Evolutionary conservation across 2,329 filamentous ascomycete genomes (phyloP).

Genomic region (Didymella keratinophila): DNA sequence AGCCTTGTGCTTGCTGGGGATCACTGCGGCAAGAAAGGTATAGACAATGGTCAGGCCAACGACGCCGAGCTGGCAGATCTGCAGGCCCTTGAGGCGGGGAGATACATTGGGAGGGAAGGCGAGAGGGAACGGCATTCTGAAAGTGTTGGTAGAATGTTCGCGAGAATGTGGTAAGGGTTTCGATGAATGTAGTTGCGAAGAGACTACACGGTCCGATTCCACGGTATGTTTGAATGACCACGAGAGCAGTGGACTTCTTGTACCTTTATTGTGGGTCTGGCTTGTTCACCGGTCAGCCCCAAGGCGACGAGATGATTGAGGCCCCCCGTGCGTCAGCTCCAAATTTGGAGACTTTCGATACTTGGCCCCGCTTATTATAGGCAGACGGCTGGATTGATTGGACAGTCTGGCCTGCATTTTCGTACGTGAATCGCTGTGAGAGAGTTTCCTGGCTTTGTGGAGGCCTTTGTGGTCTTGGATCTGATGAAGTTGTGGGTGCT

Average conservation of each 20-base stretch:
- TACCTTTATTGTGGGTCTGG: constrained; percentile 25
- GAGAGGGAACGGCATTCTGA: constrained; percentile 19
- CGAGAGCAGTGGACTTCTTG: neutral
- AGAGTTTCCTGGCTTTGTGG: constrained; percentile 9
- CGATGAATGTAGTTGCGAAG: neutral
- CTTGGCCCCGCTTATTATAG: constrained; percentile 5
- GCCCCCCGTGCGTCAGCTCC: constrained; percentile 16
- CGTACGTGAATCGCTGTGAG: neutral
- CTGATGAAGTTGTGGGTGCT: neutral
- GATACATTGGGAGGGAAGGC: constrained; percentile 20
- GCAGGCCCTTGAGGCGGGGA: constrained; percentile 31
- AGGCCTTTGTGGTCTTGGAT: neutral
- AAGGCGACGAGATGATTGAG: constrained; percentile 11
- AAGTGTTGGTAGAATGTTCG: constrained; percentile 1
- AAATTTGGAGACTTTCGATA: constrained; percentile 15
- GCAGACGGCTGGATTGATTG: constrained; percentile 11
- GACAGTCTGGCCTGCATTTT: neutral
- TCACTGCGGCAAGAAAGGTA: constrained; percentile 28
- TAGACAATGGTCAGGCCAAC: constrained; percentile 24
- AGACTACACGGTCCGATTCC: neutral
- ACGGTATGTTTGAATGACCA: neutral
- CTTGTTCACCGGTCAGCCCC: constrained; percentile 34
- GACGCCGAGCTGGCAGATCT: constrained; percentile 29
- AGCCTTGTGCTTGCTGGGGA: constrained; percentile 29
- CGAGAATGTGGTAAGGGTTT: neutral